Evolutionary conservation across 495 filamentous ascomycete species (phyloP).

Genomic region (Aeminium ludgeri): DNA sequence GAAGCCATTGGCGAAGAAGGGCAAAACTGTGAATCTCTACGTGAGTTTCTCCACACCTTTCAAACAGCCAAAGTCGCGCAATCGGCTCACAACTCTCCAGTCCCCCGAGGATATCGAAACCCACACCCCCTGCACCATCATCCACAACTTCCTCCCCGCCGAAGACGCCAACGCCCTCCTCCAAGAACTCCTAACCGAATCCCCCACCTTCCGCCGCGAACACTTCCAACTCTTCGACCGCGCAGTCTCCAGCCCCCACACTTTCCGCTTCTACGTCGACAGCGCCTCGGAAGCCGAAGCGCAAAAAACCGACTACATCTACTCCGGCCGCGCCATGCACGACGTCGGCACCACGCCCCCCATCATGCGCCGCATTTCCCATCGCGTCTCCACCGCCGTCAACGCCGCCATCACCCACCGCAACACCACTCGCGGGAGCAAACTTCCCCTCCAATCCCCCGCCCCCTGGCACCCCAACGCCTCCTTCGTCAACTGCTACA

Average conservation of each 20-base stretch:
- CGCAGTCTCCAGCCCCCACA: slow-evolving; percentile 66
- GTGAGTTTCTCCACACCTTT: too few species aligned
- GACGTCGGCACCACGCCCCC: slow-evolving; percentile 62
- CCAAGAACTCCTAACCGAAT: slow-evolving; percentile 57
- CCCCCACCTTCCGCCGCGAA: slow-evolving; percentile 51
- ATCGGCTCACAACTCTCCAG: too few species aligned
- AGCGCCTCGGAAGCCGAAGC: slow-evolving; percentile 38
- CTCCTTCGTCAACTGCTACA: slow-evolving; percentile 86
- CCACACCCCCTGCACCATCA: slow-evolving; percentile 74
- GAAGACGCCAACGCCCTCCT: slow-evolving; percentile 57
- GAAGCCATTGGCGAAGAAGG: slow-evolving; percentile 49
- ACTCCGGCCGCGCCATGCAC: slow-evolving; percentile 56
- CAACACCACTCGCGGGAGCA: slow-evolving; percentile 45
- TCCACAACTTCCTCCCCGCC: slow-evolving; percentile 72
- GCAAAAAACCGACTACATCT: slow-evolving; percentile 66
- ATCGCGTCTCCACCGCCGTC: slow-evolving; percentile 51
- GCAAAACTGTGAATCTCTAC: slow-evolving; percentile 69
- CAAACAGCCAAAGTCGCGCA: too few species aligned
- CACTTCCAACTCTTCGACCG: slow-evolving; percentile 77
- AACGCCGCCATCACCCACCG: slow-evolving; percentile 54
- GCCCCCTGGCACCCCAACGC: slow-evolving; percentile 67
- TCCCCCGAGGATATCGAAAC: slow-evolving; percentile 58
- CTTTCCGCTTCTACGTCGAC: slow-evolving; percentile 63
- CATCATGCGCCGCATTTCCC: slow-evolving; percentile 46
- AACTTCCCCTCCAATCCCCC: slow-evolving; percentile 60